Percentiles rank a stretch among this genome's conserved stretches.
Evolutionary conservation across 2,329 filamentous ascomycete species (phyloP).

Genomic region (Sclerotiophoma versabilis): DNA sequence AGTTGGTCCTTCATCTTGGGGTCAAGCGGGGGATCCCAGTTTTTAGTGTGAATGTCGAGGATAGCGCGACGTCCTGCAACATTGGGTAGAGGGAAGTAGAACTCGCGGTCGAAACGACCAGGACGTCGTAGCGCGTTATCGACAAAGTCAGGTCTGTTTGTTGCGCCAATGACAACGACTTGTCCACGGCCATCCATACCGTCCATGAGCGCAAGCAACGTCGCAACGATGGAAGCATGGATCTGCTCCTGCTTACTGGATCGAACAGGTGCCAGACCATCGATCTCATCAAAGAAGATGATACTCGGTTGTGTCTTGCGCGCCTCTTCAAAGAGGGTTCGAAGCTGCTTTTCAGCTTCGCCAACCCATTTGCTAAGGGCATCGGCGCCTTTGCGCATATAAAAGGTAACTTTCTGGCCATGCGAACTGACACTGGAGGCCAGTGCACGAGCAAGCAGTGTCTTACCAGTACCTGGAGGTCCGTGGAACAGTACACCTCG

Average conservation of each 20-base stretch:
- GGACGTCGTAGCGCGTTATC: slow-evolving; percentile 94
- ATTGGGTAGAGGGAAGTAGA: slow-evolving; percentile 94
- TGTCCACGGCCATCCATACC: slow-evolving; percentile 67
- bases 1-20: slow-evolving; percentile 81
- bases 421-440: slow-evolving; percentile 89
- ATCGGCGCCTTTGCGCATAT: slow-evolving; percentile 99
- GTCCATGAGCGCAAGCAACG: slow-evolving; percentile 60
- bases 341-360: slow-evolving; percentile 93
- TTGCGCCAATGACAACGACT: slow-evolving; percentile 98
- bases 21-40: slow-evolving; percentile 82
- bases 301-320: slow-evolving; percentile 96
- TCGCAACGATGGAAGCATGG: slow-evolving; percentile 82
- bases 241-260: slow-evolving; percentile 99
- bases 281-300: slow-evolving; percentile 99
- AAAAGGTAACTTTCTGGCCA: slow-evolving; percentile 95
- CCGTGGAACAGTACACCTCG: slow-evolving; percentile 96
- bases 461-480: slow-evolving; percentile 97
- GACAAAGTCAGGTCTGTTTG: slow-evolving; percentile 94
- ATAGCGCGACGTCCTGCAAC: slow-evolving; percentile 81
- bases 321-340: slow-evolving; percentile 93
- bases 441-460: slow-evolving; percentile 88
- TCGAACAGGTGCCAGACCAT: slow-evolving; percentile 91
- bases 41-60: slow-evolving; percentile 92
- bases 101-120: slow-evolving; percentile 95
- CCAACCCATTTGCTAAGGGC: slow-evolving; percentile 98